Base-by-base conservation (phyloP, 768 basidiomycete genomes). In the Suillus subluteus region DNA sequence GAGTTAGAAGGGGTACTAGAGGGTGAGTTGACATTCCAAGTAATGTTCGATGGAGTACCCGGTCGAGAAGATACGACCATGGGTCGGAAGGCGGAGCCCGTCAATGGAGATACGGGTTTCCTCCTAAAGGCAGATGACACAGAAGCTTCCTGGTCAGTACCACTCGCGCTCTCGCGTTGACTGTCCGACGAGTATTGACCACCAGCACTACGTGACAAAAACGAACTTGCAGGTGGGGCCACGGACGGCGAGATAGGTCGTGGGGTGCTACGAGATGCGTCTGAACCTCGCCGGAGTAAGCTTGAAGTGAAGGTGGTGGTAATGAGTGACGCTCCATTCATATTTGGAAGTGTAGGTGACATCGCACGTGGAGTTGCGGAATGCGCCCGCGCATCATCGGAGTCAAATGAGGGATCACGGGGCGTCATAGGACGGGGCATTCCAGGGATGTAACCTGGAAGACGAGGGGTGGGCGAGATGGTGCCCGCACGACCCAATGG, bases 341-440 rank as follows among this genome's bases (percentile, higher is more conserved):
- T 64, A 37, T 73, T 74, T 50, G 81, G 79, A 65, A 80, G 79
- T 56, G 82, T 82, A 52, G 90, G 90, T 0, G 90, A 89, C 21
- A 88, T 88, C 21, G 93, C 92, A 64, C 93, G 89, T 65, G 93
- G 93, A 5, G 93, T 95, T 30, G 81, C 80, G 43, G 85, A 84
- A 58, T 89, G 88, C 1, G 90, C 91, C 66, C 87, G 89, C 71
- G 87, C 86, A 66, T 93, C 91, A 64, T 94, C 92, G 37, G 83
- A 74, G 58, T 94, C 94, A 65, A 82, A 80, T 40, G 85, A 79
- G 7, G 79, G 71, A 69, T 92, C 91, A 65, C 88, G 89, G n/a
- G 94, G 94, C 7, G 94, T 95, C 91, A 95, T 94, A 21, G 94
- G 94, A 50, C 94, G 82, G 26, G 91, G 91, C 94, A 95, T 95